Conservation (phyloP, 2,329 filamentous ascomycete species). For the Stachybotrys chartarum region DNA sequence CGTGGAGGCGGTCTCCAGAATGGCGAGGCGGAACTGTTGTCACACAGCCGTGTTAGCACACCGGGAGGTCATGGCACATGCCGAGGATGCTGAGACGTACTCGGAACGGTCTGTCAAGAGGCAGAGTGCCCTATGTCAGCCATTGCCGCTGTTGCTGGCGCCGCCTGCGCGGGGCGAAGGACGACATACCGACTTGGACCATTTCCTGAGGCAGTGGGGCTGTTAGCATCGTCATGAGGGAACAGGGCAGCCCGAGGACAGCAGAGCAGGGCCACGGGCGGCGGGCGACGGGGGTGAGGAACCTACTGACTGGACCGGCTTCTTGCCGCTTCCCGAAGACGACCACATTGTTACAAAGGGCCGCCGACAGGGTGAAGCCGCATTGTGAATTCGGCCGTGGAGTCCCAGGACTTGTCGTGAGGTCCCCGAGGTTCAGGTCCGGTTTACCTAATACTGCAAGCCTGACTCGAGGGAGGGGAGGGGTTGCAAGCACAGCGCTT, state of each 20-base stretch:
- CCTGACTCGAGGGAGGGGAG: no score
- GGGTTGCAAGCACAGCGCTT: no score
- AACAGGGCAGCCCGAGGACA: not conserved
- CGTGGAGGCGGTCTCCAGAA: slow-evolving; percentile 70
- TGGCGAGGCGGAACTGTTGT: slow-evolving; percentile 67
- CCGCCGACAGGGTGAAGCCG: slow-evolving; percentile 16
- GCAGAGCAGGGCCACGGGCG: slow-evolving; percentile 3
- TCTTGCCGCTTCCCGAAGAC: slow-evolving; percentile 60
- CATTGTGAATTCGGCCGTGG: slow-evolving; percentile 22
- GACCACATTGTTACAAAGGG: slow-evolving; percentile 49
- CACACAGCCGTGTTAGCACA: slow-evolving; percentile 18
- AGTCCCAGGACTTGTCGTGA: slow-evolving; percentile 1
- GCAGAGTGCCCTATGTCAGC: slow-evolving; percentile 18
- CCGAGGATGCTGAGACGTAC: slow-evolving; percentile 37
- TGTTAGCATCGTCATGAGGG: slow-evolving; percentile 19
- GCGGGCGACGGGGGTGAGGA: not conserved
- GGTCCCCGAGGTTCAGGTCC: no score
- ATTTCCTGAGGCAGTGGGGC: slow-evolving; percentile 69
- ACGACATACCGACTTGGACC: slow-evolving; percentile 89
- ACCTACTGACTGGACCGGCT: slow-evolving; percentile 64
- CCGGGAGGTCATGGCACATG: not conserved
- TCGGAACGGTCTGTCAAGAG: slow-evolving; percentile 49
- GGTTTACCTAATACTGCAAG: no score
- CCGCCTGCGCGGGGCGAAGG: slow-evolving; percentile 2
- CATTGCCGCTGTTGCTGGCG: slow-evolving; percentile 8